phyloP scores from a whole-genome alignment of 1,284 basidiomycete genomes.

The Inonotus hispidus region DNA sequence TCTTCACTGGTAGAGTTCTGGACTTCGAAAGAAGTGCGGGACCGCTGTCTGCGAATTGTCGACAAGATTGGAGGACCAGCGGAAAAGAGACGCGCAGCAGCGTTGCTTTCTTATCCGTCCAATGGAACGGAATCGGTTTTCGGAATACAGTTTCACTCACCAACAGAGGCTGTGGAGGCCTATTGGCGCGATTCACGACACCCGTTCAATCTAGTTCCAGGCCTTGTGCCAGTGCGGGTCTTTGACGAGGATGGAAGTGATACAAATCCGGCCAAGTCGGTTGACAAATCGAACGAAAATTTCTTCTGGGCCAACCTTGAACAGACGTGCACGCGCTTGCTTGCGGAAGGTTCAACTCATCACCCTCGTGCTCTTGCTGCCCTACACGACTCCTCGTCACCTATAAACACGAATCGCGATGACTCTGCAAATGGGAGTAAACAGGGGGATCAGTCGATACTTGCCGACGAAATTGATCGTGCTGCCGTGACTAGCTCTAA shows the following conservation, averaged over 20 bases:
- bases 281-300: not conserved
- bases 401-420: not conserved
- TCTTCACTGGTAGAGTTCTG: slow-evolving; percentile 50
- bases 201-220: slow-evolving; percentile 39
- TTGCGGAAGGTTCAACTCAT: not conserved
- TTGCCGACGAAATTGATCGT: slow-evolving; percentile 37
- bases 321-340: slow-evolving; percentile 6
- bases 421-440: not conserved
- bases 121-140: not conserved
- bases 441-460: slow-evolving; percentile 6
- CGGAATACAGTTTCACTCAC: not conserved
- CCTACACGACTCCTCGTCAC: not conserved
- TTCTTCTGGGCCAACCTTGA: slow-evolving; percentile 11
- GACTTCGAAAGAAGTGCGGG: slow-evolving; percentile 70
- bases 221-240: slow-evolving; percentile 50
- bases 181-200: slow-evolving; percentile 69
- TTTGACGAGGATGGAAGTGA: slow-evolving; percentile 20
- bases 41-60: slow-evolving; percentile 63
- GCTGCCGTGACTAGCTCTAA: slow-evolving; percentile 51
- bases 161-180: not conserved
- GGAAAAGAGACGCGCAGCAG: slow-evolving; percentile 54
- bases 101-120: slow-evolving; percentile 40
- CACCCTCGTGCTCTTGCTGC: slow-evolving; percentile 4
- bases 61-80: slow-evolving; percentile 62
- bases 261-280: not conserved